Percentiles rank a stretch among this genome's conserved stretches.
These are phyloP conservation scores for Colletotrichum agaves DNA, from an alignment of 2,329 filamentous ascomycete genomes.

Conservation along the genomic window DNA sequence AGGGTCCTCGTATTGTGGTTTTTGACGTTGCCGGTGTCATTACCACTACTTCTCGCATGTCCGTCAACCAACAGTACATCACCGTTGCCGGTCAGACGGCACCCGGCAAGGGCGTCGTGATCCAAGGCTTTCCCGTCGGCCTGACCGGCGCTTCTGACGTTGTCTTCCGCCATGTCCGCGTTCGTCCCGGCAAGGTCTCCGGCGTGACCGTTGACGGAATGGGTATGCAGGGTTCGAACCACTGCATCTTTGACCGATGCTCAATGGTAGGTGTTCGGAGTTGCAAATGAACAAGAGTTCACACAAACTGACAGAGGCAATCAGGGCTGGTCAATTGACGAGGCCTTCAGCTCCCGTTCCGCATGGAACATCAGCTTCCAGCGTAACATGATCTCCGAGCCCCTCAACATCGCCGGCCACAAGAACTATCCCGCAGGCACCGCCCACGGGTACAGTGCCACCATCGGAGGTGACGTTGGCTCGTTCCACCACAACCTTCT, in stretches of 20 bases:
- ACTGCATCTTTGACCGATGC: constrained; percentile 48
- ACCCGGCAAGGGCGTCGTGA: constrained; percentile 53
- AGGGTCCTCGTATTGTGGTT: constrained; percentile 56
- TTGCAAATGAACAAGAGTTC: too few relatives aligned
- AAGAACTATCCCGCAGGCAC: constrained; percentile 49
- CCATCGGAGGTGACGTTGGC: constrained; percentile 47
- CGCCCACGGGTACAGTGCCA: constrained; percentile 43
- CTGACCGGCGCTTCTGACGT: constrained; percentile 46
- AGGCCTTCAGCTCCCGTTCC: constrained; percentile 47
- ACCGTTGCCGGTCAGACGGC: constrained; percentile 61
- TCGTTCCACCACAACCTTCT: constrained; percentile 50
- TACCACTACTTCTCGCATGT: constrained; percentile 55
- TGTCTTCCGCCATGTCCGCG: constrained; percentile 43
- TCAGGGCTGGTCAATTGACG: constrained; percentile 48
- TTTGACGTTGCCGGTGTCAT: constrained; percentile 61
- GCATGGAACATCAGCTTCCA: constrained; percentile 49
- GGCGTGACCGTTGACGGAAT: constrained; percentile 48
- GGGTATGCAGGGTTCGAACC: constrained; percentile 48
- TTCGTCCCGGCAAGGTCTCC: constrained; percentile 45
- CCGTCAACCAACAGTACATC: constrained; percentile 56
- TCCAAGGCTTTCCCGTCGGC: constrained; percentile 46
- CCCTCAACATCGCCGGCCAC: constrained; percentile 49
- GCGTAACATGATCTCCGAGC: constrained; percentile 49
- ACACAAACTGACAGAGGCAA: background rate
- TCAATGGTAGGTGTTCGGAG: constrained; percentile 40